Conservation (phyloP, 1,284 basidiomycete species). For the Abortiporus biennis region DNA sequence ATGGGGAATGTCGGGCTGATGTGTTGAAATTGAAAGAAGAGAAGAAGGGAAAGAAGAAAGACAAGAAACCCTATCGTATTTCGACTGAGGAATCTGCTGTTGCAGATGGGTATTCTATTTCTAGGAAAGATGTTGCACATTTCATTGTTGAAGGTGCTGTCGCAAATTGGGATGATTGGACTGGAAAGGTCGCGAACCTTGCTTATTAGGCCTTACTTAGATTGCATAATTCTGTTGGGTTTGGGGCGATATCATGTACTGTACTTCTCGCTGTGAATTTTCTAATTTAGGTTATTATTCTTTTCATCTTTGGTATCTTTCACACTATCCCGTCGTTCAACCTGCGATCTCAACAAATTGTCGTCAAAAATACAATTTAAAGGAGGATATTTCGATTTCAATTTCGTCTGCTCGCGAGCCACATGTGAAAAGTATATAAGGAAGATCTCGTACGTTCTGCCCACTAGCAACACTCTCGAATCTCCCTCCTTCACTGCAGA, state of each 20-base stretch:
- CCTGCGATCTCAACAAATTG: too few species aligned
- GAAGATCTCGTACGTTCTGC: too few species aligned
- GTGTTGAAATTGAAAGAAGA: constrained; percentile 10
- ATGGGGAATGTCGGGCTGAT: constrained; percentile 49
- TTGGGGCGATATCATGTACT: too few species aligned
- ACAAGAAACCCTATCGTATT: constrained; percentile 30
- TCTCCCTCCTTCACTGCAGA: constrained; percentile 78
- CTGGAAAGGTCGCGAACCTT: constrained; percentile 39
- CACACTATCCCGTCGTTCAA: too few species aligned
- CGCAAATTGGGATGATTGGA: constrained; percentile 45
- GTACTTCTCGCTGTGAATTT: too few species aligned
- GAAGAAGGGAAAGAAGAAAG: constrained; percentile 13
- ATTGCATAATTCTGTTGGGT: background rate
- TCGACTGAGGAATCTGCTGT: constrained; percentile 29
- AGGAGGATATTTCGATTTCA: too few species aligned
- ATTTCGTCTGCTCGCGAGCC: too few species aligned
- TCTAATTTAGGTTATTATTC: too few species aligned
- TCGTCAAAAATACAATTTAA: too few species aligned
- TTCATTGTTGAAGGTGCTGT: constrained; percentile 50
- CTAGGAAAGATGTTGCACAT: constrained; percentile 58
- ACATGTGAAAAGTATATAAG: too few species aligned
- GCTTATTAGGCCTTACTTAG: too few species aligned
- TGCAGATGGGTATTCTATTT: constrained; percentile 44
- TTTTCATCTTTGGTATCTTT: too few species aligned
- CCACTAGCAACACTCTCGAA: constrained; percentile 79